phyloP scores from a whole-genome alignment of 2,329 filamentous ascomycete genomes.

The Epichloe sp. region DNA sequence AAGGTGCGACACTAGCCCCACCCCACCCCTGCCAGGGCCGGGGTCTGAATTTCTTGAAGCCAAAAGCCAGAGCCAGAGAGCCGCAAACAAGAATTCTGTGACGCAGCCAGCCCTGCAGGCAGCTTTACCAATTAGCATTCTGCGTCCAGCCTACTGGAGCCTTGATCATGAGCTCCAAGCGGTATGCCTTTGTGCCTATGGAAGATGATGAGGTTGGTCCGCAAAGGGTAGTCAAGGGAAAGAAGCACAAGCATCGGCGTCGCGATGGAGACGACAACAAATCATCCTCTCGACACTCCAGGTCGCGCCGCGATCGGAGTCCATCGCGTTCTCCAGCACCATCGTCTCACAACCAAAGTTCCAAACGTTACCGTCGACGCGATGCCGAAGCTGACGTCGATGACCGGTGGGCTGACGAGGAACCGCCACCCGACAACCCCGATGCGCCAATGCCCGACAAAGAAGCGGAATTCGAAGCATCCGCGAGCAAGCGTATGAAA shows the following conservation, averaged over 20 bases:
- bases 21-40: no score
- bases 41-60: no score
- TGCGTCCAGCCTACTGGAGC: background rate
- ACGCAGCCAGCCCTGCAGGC: no score
- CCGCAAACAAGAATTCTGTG: no score
- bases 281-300: constrained; percentile 14
- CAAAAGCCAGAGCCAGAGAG: no score
- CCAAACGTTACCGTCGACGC: constrained; percentile 30
- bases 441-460: constrained; percentile 27
- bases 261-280: constrained; percentile 21
- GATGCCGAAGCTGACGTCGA: constrained; percentile 44
- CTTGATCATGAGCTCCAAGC: constrained; percentile 38
- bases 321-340: constrained; percentile 21
- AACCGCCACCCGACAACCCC: constrained; percentile 31
- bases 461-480: constrained; percentile 50
- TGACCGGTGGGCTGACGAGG: constrained; percentile 73
- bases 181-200: constrained; percentile 56
- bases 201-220: constrained; percentile 48
- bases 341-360: constrained; percentile 17
- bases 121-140: background rate
- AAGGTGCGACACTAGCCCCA: no score
- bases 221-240: constrained; percentile 37
- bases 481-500: constrained; percentile 58
- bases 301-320: constrained; percentile 16
- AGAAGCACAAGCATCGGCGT: constrained; percentile 29